A percentile compares a stretch with the other conserved stretches of the same genome.
These are phyloP conservation scores for Ilex paraguariensis DNA, from an alignment of 305 asterid species.

Conservation along the genomic window DNA sequence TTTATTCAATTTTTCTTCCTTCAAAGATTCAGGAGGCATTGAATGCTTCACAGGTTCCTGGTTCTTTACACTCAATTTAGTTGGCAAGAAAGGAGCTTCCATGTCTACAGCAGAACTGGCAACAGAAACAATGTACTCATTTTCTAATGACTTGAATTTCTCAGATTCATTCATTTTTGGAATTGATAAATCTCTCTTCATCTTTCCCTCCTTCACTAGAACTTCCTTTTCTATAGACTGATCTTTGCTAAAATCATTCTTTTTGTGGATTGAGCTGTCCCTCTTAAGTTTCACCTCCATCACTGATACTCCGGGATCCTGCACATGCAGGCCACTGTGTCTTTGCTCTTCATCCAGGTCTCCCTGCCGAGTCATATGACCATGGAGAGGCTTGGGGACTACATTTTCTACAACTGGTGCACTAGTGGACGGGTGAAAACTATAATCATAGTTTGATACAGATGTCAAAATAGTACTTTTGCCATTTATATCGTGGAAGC, in stretches of 20 bases:
- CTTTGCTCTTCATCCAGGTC: slow-evolving; percentile 35
- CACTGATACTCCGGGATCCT: slow-evolving; percentile 31
- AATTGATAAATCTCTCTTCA: slow-evolving; percentile 45
- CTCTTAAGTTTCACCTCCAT: slow-evolving; percentile 31
- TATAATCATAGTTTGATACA: slow-evolving; percentile 31
- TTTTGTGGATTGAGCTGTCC: slow-evolving; percentile 36
- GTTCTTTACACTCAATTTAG: slow-evolving; percentile 32
- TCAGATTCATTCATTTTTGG: slow-evolving; percentile 39
- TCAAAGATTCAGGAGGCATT: slow-evolving; percentile 29
- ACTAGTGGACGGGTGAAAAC: slow-evolving; percentile 40
- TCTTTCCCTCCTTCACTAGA: slow-evolving; percentile 38
- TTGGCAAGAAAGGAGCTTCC: slow-evolving; percentile 31
- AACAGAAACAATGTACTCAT: slow-evolving; percentile 32
- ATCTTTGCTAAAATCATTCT: slow-evolving; percentile 36
- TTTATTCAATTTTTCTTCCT: slow-evolving; percentile 38
- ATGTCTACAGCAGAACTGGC: slow-evolving; percentile 26
- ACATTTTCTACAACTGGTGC: slow-evolving; percentile 37
- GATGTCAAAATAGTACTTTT: slow-evolving; percentile 20
- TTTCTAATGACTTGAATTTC: slow-evolving; percentile 34
- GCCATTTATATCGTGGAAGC: slow-evolving; percentile 28
- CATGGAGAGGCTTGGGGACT: slow-evolving; percentile 33
- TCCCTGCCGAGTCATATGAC: slow-evolving; percentile 32
- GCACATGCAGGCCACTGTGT: slow-evolving; percentile 26
- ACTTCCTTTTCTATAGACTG: slow-evolving; percentile 40
- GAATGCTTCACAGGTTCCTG: slow-evolving; percentile 32